Evolutionary conservation across 331 rosid species (phyloP).

Genomic region (Quercus lobata): DNA sequence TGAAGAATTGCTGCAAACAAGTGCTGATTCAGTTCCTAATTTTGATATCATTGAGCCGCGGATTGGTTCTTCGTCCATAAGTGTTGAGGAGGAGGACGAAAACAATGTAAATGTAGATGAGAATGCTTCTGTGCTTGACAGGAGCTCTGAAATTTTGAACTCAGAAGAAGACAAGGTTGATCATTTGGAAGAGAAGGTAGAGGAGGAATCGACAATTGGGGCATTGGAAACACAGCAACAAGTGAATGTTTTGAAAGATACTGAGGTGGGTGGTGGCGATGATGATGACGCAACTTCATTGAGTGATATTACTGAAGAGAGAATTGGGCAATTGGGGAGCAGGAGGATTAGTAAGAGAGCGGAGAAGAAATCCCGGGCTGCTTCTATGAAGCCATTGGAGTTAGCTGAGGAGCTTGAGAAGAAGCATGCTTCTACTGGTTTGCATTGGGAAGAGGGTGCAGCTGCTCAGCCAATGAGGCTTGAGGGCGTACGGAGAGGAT

Average conservation of each 20-base stretch:
- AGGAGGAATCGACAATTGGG: conserved; percentile 2
- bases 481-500: conserved; percentile 85
- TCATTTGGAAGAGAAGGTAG: conserved; percentile 11
- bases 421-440: conserved; percentile 87
- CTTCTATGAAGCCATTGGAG: conserved; percentile 61
- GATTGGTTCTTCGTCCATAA: background rate
- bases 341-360: conserved; percentile 36
- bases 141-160: conserved; percentile 11
- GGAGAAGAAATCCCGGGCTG: conserved; percentile 34
- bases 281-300: conserved; percentile 34
- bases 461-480: conserved; percentile 99
- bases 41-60: conserved; percentile 2
- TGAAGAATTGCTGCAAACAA: conserved; percentile 9
- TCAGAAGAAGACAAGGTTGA: conserved; percentile 20
- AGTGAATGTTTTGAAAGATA: conserved; percentile 16
- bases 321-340: conserved; percentile 59
- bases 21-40: background rate
- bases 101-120: background rate
- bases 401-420: conserved; percentile 84
- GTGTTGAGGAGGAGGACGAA: conserved; percentile 29
- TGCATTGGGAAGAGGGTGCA: conserved; percentile 94
- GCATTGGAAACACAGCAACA: conserved; percentile 34
- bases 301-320: conserved; percentile 52
- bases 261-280: conserved; percentile 27
- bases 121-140: conserved; percentile 18